A percentile compares a stretch with the other conserved stretches of the same genome.
Evolutionary conservation across 768 basidiomycete species (phyloP).

Genomic region (Termitomyces titanicus): DNA sequence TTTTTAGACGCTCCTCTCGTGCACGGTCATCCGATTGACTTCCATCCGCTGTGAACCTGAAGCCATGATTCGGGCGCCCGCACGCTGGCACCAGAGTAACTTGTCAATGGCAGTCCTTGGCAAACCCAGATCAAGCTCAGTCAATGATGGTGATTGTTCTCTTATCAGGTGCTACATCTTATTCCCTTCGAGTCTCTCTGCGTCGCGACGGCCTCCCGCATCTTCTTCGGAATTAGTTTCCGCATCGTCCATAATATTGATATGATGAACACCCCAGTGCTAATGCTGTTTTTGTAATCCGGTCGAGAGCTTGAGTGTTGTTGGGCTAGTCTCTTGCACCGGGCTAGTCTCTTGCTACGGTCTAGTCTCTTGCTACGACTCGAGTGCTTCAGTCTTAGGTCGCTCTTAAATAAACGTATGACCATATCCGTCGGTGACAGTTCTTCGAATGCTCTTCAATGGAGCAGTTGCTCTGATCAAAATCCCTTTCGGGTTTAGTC

Average conservation of each 20-base stretch:
- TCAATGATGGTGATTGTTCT: too few relatives aligned
- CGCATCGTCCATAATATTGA: too few relatives aligned
- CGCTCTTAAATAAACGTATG: background rate
- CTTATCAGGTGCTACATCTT: too few relatives aligned
- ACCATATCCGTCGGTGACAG: background rate
- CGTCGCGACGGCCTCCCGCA: too few relatives aligned
- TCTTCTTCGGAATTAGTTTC: background rate
- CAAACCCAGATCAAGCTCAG: too few relatives aligned
- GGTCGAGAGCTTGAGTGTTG: background rate
- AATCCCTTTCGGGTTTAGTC: background rate
- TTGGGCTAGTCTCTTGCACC: background rate
- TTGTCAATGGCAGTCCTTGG: too few relatives aligned
- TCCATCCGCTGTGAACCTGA: too few relatives aligned
- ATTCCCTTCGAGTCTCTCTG: too few relatives aligned
- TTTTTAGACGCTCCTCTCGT: background rate
- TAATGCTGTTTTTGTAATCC: too few relatives aligned
- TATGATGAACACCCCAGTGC: background rate
- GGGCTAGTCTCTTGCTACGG: background rate
- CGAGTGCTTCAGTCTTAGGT: too few relatives aligned
- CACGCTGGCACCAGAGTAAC: too few relatives aligned
- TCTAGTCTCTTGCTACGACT: background rate
- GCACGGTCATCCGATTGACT: background rate
- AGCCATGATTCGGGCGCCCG: too few relatives aligned
- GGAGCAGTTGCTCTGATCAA: conserved; percentile 12
- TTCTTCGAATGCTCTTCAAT: background rate